These are phyloP conservation scores for Ogataea trehalophila DNA, from an alignment of 805 yeast species.

Conservation along the genomic window DNA sequence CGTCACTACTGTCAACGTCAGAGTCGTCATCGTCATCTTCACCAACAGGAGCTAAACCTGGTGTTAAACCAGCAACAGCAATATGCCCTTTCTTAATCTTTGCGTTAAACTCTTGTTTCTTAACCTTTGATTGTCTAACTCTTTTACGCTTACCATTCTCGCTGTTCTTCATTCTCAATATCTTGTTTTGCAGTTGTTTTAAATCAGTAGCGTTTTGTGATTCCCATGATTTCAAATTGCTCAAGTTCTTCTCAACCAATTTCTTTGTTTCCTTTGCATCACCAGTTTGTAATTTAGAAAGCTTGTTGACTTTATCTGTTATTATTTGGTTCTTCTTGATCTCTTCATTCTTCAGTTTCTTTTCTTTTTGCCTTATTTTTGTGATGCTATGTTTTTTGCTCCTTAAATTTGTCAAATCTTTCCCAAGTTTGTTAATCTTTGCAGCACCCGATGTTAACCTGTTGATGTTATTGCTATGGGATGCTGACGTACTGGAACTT, in stretches of 20 bases:
- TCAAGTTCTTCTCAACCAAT: constrained; percentile 37
- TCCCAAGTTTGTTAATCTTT: constrained; percentile 20
- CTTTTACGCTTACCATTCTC: constrained; percentile 34
- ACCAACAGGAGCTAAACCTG: constrained; percentile 83
- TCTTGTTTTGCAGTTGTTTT: constrained; percentile 36
- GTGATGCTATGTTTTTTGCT: constrained; percentile 8
- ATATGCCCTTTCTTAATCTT: constrained; percentile 40
- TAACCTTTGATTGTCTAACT: constrained; percentile 27
- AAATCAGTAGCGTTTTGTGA: constrained; percentile 34
- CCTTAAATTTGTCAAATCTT: constrained; percentile 14
- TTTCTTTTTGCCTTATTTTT: constrained; percentile 17
- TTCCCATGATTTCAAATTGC: constrained; percentile 38
- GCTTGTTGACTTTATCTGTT: constrained; percentile 14
- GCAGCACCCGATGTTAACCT: constrained; percentile 20
- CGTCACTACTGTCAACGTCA: constrained; percentile 19
- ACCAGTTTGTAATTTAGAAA: constrained; percentile 20
- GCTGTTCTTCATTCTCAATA: constrained; percentile 40
- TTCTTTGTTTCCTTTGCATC: constrained; percentile 31
- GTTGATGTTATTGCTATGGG: constrained; percentile 1
- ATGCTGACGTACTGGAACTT: background rate
- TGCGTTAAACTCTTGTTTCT: constrained; percentile 32
- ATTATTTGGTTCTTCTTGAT: constrained; percentile 11
- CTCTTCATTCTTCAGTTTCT: constrained; percentile 12
- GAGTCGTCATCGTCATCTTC: constrained; percentile 41
- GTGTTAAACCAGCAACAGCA: constrained; percentile 65